Conservation (phyloP, 306 rosid genomes). For the Hippophae gyantsensis region DNA sequence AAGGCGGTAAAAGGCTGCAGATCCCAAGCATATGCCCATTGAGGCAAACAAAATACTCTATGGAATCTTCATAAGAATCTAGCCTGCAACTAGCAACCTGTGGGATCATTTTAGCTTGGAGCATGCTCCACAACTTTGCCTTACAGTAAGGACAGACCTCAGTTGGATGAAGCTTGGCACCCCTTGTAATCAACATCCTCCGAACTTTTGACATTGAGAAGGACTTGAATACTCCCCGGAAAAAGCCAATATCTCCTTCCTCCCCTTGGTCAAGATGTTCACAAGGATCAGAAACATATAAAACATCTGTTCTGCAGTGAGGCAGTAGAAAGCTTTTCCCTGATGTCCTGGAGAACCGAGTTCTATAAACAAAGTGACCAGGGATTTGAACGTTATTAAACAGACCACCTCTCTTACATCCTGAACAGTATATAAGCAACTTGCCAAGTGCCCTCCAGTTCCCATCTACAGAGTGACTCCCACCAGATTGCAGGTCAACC, state of each 20-base stretch:
- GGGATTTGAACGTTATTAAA: slow-evolving; percentile 62
- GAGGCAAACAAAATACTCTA: slow-evolving; percentile 87
- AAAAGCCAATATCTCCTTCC: slow-evolving; percentile 94
- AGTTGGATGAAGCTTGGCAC: slow-evolving; percentile 75
- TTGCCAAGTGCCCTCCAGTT: slow-evolving; percentile 94
- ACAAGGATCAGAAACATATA: slow-evolving; percentile 93
- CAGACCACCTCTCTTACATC: slow-evolving; percentile 75
- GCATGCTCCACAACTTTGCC: slow-evolving; percentile 95
- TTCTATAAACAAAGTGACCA: slow-evolving; percentile 75
- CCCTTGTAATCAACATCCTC: slow-evolving; percentile 70
- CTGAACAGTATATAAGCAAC: slow-evolving; percentile 84
- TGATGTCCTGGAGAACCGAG: slow-evolving; percentile 83
- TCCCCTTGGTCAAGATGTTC: slow-evolving; percentile 98
- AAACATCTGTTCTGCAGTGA: slow-evolving; percentile 74
- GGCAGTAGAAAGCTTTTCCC: slow-evolving; percentile 97
- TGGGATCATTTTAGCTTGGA: slow-evolving; percentile 91
- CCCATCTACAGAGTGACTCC: slow-evolving; percentile 90
- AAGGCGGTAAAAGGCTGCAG: slow-evolving; percentile 73
- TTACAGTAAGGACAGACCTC: slow-evolving; percentile 96
- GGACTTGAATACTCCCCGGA: slow-evolving; percentile 83
- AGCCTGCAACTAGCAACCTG: slow-evolving; percentile 78
- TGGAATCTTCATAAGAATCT: slow-evolving; percentile 71
- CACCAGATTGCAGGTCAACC: slow-evolving; percentile 79
- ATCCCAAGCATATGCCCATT: slow-evolving; percentile 92
- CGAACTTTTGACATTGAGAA: slow-evolving; percentile 64